Base-by-base conservation (phyloP, 2,329 filamentous ascomycete genomes). In the Exophiala lecanii-corni region DNA sequence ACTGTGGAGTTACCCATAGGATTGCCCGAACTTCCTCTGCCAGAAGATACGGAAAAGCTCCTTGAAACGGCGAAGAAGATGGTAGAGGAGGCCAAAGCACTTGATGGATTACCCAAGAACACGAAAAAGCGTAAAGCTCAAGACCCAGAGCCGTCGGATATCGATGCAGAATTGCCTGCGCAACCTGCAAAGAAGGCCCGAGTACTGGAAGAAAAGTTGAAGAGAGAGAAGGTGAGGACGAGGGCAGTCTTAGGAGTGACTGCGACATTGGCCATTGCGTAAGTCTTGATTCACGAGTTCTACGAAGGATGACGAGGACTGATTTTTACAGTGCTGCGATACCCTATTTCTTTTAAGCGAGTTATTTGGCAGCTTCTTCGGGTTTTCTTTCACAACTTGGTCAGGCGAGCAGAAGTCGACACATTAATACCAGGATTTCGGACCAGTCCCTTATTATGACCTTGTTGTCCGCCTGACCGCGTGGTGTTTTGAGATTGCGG, bases 221-320 rank as follows among this genome's bases (percentile, higher is more conserved):
- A 83, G 65, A 89, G 88, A 69, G 84, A 94, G 68, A 85, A 82
- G 59, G 87, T 96, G 54, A 83, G 87, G 68, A 87, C 82, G 65
- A 80, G 89, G 60, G 88, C 92, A 35, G 71, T 95, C 49, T 76
- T 94, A 51, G 91, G 92, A 45, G 78, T 97, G 40, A 86, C 83
- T 50, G 88, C 88, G 45, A 92, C 87, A 35, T 75, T 96, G 62
- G 87, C 86, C 44, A 77, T 96, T 64, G 89, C 89, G 92, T 97
- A 78, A 71, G 89, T 84, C 42, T 20, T 32, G 33, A 39, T 10
- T 12, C 32, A 37, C 25, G 19, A 18, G 33, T 36, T 32, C 13
- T n/a, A 17, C 12, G 12, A 33, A 34, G 20, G 9, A 39, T 5
- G 21, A 25, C 21, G 15, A 30, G 44, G 56, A 60, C 53, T 50